Percentiles rank a stretch among this genome's conserved stretches.
Conservation (phyloP, 352 stramenopile species). For the Phytopythium oedochilum region DNA sequence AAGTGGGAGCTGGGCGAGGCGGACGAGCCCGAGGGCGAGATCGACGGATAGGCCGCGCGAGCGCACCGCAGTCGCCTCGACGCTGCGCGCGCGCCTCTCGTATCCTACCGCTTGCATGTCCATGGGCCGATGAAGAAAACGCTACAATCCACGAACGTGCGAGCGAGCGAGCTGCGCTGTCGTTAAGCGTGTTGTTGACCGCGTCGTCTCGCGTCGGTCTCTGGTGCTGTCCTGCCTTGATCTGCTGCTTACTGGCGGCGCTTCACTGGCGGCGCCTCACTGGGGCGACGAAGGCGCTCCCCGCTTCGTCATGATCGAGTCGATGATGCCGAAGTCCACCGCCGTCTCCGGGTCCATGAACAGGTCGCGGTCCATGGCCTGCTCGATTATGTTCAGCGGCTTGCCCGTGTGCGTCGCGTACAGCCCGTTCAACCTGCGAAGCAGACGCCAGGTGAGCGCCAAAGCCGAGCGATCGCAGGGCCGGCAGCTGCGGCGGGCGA, state of each 20-base stretch:
- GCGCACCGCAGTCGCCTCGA: not conserved
- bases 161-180: not conserved
- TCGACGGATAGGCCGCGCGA: slow-evolving; percentile 56
- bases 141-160: not conserved
- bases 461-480: too few relatives aligned
- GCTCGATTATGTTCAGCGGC: slow-evolving; percentile 72
- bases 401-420: slow-evolving; percentile 75
- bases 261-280: not conserved
- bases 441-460: too few relatives aligned
- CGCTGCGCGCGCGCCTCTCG: not conserved
- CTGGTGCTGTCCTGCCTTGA: too few relatives aligned
- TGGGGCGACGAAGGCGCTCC: slow-evolving; percentile 7
- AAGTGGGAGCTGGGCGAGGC: slow-evolving; percentile 77
- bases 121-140: not conserved
- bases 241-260: not conserved
- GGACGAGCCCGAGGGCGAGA: slow-evolving; percentile 77
- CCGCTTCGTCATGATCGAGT: slow-evolving; percentile 74
- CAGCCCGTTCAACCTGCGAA: slow-evolving; percentile 61
- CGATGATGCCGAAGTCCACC: slow-evolving; percentile 80
- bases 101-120: slow-evolving; percentile 4
- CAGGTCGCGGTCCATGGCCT: slow-evolving; percentile 83
- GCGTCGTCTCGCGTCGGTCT: not conserved
- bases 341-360: slow-evolving; percentile 81
- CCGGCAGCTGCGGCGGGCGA: too few relatives aligned
- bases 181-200: not conserved